Evolutionary conservation across 768 basidiomycete genomes (phyloP), one percentile per base, ranked within the genome.

Genomic region (Hypsizygus marmoreus): DNA sequence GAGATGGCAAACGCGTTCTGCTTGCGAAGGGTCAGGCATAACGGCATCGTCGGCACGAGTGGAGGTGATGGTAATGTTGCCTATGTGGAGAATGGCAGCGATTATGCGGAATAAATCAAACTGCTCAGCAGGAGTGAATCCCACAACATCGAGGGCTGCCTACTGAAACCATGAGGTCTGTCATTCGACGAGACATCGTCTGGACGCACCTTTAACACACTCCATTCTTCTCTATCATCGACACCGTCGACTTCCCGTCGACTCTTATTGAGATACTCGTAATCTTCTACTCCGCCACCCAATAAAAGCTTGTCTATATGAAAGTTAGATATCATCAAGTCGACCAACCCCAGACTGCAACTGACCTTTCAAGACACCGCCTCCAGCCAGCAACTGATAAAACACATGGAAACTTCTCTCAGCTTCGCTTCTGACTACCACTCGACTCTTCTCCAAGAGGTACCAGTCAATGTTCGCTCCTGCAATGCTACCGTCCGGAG

Each of bases 381-480:
- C 82, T n/a, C 89, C 88, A 23, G 84, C 83, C 60, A 99, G 73
- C 22, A 98, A 59, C 68, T 97, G 94, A 65, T 98, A 99, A 66
- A 99, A 98, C 2, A 98, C 91, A 64, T 98, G 97, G 61, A 98
- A 99, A 61, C 82, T 88, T 25, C 97, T 76, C 68, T 99, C 97
- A 0, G 88, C 90, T 47, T 87, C 84, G 51, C 83, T 91, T 42
- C 97, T 74, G 30, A 82, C 82, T 6, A 95, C 91, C 2, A 99
- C 95, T 52, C 97, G 73, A 60, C 92, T 95, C 76, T 99, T 99
- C 74, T 99, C 97, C 45, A 99, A 71, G 23, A 99, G 74, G 63
- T 99, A 99, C 97, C 97, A 98, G 64, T 99, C 95, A 49, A 98
- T 93, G 61, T 94, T 97, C 19, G 97, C 97, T 1, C 97, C 97